Percentiles rank a stretch among this genome's conserved stretches.
Evolutionary conservation across 148 eudicot species (phyloP).

Genomic region (Tetragonia tetragonoides): DNA sequence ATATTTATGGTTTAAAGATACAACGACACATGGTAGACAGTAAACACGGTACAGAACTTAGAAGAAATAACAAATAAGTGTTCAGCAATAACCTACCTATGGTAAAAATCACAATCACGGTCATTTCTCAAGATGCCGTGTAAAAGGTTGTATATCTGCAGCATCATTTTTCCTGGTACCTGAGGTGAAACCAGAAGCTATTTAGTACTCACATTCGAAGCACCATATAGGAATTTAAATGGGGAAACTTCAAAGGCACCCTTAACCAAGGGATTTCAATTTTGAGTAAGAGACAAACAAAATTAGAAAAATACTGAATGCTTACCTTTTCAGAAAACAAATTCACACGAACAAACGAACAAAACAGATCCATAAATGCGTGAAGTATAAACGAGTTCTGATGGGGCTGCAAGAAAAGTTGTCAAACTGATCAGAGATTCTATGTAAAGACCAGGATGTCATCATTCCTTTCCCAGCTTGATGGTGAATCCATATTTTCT

Average conservation of each 20-base stretch:
- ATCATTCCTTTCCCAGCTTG: constrained; percentile 10
- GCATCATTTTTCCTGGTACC: constrained; percentile 96
- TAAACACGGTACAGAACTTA: no score
- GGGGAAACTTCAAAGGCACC: not conserved
- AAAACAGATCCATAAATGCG: constrained; percentile 97
- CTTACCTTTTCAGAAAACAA: constrained; percentile 87
- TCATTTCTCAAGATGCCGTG: constrained; percentile 83
- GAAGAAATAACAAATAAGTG: constrained; percentile 4
- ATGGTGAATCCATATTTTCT: constrained; percentile 2
- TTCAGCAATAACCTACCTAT: constrained; percentile 45
- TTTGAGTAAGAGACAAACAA: not conserved
- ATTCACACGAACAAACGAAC: constrained; percentile 95
- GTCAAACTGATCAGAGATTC: constrained; percentile 32
- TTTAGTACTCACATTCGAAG: constrained; percentile 23
- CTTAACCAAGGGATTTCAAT: constrained; percentile 1
- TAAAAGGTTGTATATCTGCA: constrained; percentile 89
- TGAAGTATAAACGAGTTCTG: constrained; percentile 93
- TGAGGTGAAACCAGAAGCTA: constrained; percentile 34
- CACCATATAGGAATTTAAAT: not conserved
- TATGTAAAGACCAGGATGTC: constrained; percentile 5
- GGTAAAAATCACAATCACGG: constrained; percentile 96
- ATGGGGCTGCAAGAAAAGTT: constrained; percentile 80
- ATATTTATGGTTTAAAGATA: no score
- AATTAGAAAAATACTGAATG: constrained; percentile 8
- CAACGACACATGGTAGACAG: no score